Evolutionary conservation across 805 yeast species (phyloP).

Genomic region (Torulaspora indica): DNA sequence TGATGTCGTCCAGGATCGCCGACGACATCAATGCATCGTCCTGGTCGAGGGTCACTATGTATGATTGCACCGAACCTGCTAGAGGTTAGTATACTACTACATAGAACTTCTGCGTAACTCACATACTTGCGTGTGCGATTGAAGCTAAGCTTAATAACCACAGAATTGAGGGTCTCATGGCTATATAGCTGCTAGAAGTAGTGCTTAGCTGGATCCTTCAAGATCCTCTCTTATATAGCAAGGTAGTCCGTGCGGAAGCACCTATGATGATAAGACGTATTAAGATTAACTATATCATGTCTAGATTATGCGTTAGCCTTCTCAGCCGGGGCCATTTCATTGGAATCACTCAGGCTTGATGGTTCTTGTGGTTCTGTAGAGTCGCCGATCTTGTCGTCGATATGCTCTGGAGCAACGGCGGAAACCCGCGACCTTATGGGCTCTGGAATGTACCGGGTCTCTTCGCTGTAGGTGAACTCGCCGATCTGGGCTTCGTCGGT

Average conservation of each 20-base stretch:
- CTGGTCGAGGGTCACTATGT: slow-evolving; percentile 20
- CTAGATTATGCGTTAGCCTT: slow-evolving; percentile 7
- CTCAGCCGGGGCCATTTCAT: slow-evolving; percentile 7
- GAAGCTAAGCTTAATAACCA: slow-evolving; percentile 2
- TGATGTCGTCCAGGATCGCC: slow-evolving; percentile 29
- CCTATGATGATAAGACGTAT: no score
- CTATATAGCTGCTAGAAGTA: not conserved
- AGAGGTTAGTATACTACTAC: not conserved
- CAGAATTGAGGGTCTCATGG: not conserved
- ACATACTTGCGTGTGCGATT: slow-evolving; percentile 10
- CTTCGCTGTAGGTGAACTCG: slow-evolving; percentile 71
- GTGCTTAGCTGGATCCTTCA: not conserved
- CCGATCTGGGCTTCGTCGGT: slow-evolving; percentile 89
- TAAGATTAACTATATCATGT: not conserved
- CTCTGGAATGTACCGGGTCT: slow-evolving; percentile 64
- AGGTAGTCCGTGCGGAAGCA: slow-evolving; percentile 1
- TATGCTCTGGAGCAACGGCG: slow-evolving; percentile 31
- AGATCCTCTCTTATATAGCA: not conserved
- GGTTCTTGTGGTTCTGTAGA: slow-evolving; percentile 8
- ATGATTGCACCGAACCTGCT: slow-evolving; percentile 15
- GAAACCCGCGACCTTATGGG: slow-evolving; percentile 61
- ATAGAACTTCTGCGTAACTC: not conserved
- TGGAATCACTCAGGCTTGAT: slow-evolving; percentile 7
- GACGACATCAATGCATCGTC: slow-evolving; percentile 8
- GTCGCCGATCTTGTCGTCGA: slow-evolving; percentile 36